Evolutionary conservation across 306 rosid genomes (phyloP).

Genomic region (Quercus variabilis): DNA sequence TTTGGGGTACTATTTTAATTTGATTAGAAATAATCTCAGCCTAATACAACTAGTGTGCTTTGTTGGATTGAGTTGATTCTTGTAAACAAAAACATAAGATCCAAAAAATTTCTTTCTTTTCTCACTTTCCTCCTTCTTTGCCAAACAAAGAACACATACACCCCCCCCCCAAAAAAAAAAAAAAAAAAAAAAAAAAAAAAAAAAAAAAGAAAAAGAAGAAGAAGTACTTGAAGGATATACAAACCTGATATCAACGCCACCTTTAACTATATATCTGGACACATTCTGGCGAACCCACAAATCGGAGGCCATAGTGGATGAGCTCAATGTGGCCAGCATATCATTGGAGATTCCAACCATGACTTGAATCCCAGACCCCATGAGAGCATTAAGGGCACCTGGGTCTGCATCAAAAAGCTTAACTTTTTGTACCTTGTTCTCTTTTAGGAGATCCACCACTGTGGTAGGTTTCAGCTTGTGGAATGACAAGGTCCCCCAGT

Average conservation of each 20-base stretch:
- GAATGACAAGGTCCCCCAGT: conserved; percentile 84
- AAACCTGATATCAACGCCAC: conserved; percentile 91
- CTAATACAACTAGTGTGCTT: not conserved
- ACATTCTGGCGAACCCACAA: conserved; percentile 79
- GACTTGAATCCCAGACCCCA: conserved; percentile 74
- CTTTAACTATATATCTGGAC: conserved; percentile 56
- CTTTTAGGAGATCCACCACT: conserved; percentile 74
- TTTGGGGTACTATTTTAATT: not conserved
- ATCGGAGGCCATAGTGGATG: conserved; percentile 71
- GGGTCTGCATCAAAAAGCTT: conserved; percentile 86
- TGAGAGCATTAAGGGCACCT: conserved; percentile 47
- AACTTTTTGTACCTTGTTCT: conserved; percentile 64
- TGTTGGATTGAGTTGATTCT: not conserved
- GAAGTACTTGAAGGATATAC: not conserved
- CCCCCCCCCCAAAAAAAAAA: too few relatives aligned
- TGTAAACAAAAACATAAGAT: not conserved
- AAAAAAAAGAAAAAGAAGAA: not conserved
- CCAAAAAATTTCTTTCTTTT: not conserved
- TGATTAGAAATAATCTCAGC: not conserved
- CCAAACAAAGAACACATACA: not conserved
- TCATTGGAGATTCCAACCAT: conserved; percentile 93
- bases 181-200: too few relatives aligned
- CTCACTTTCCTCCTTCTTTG: not conserved
- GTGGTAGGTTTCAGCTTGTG: conserved; percentile 68
- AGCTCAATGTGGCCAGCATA: conserved; percentile 56